Conservation (phyloP, 805 yeast genomes). For the Wickerhamomyces mucosus region DNA sequence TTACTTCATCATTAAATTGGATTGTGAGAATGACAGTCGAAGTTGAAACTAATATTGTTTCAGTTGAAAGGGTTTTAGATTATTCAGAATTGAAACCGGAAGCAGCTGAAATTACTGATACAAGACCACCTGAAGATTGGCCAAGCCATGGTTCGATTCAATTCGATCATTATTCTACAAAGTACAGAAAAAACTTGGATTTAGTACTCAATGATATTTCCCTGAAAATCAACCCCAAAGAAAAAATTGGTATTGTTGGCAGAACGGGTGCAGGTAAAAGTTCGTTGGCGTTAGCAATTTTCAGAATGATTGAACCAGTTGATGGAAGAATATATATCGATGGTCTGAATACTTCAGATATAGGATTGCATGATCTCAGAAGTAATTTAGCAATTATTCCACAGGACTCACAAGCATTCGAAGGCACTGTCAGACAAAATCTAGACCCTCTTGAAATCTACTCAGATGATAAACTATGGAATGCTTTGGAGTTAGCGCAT, state of each 20-base stretch:
- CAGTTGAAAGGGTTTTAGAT: constrained; percentile 60
- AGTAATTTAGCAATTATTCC: constrained; percentile 53
- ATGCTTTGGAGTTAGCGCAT: constrained; percentile 46
- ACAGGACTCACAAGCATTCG: constrained; percentile 59
- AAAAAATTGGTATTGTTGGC: constrained; percentile 67
- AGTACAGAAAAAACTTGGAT: constrained; percentile 48
- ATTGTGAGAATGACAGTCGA: constrained; percentile 55
- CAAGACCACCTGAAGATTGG: constrained; percentile 42
- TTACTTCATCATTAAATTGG: constrained; percentile 43
- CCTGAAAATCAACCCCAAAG: constrained; percentile 39
- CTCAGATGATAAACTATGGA: constrained; percentile 47
- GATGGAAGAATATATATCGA: constrained; percentile 47
- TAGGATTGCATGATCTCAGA: constrained; percentile 48
- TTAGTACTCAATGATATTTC: constrained; percentile 45
- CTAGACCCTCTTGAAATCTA: constrained; percentile 50
- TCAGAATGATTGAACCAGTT: constrained; percentile 51
- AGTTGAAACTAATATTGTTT: constrained; percentile 53
- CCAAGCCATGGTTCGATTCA: constrained; percentile 42
- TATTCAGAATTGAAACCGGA: constrained; percentile 40
- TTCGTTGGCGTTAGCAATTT: constrained; percentile 49
- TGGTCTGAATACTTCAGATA: constrained; percentile 37
- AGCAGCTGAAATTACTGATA: constrained; percentile 35
- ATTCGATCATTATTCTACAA: constrained; percentile 45
- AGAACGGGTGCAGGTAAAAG: constrained; percentile 75
- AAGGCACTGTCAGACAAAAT: constrained; percentile 52